Evolutionary conservation across 176 grass and related monocot species (phyloP), one percentile per base, ranked within the genome.

Genomic region (Pontederia crassipes): DNA sequence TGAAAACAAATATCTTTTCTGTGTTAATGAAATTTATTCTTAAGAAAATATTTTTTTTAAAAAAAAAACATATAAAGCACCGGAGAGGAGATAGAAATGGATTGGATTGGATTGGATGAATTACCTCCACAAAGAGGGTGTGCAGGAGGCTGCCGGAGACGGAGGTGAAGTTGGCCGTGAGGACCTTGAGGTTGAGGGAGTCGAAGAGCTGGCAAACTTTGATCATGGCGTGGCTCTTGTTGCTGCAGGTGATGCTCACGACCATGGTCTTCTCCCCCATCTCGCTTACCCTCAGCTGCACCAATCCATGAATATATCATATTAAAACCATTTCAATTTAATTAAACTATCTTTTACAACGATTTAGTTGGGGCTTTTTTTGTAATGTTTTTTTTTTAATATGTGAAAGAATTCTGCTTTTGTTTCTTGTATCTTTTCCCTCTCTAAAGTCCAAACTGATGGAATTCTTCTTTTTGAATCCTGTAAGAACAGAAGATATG

Each of bases 91-190:
- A 57, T 9, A 58, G 55, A 58, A 11, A 58, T 17, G 27, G 55
- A 58, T 0, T 28, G 18, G 12, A 8, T 8, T 17, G 28, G n/a
- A 40, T 40, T 7, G 6, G 6, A 4, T 40, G 2, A 40, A 17
- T 17, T 48, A 96, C 91, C 91, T 96, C 91, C 63, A 96, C 78
- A 62, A 96, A 80, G 58, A 96, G 67, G 27, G 83, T 90, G 79
- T 96, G 78, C 17, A 84, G 64, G 49, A 87, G 81, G 50, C 59
- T 80, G 0, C 72, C 86, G 0, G 83, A 81, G 51, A 87, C 78
- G 11, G 80, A 76, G 17, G 81, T 82, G 78, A 96, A 62, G 73
- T 54, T 96, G 29, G 83, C 78, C 2, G 91, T 82, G 78, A 96
- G 82, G 46, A 87, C 63, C 14, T 78, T 53, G 46, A 86, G 78